Percentiles rank a stretch among this genome's conserved stretches.
Evolutionary conservation across 176 grass and related monocot species (phyloP).

Genomic region (Eragrostis curvula): DNA sequence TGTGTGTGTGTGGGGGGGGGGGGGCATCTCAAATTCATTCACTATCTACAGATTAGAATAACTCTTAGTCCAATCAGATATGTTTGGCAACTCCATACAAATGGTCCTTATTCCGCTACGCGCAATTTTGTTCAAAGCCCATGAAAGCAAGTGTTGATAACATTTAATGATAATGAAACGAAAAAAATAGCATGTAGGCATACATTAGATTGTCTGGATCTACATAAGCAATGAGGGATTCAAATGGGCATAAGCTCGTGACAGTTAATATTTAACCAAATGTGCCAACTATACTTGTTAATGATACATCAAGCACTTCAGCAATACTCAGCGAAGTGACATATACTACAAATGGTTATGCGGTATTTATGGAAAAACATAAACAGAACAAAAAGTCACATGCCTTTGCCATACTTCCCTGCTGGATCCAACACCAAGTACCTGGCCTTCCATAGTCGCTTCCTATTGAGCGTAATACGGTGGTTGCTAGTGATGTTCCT

Average conservation of each 20-base stretch:
- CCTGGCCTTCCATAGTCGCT: slow-evolving; percentile 78
- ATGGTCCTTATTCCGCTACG: neutral
- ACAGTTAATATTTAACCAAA: slow-evolving; percentile 14
- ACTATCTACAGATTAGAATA: neutral
- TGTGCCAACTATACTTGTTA: neutral
- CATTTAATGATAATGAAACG: slow-evolving; percentile 14
- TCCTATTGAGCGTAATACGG: slow-evolving; percentile 82
- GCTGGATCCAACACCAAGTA: slow-evolving; percentile 91
- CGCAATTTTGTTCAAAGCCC: neutral
- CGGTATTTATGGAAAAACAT: neutral
- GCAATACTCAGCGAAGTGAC: neutral
- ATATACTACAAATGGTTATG: neutral
- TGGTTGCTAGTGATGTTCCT: slow-evolving; percentile 87
- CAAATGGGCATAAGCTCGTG: neutral
- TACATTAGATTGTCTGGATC: neutral
- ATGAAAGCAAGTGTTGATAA: slow-evolving; percentile 1
- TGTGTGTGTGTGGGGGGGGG: too few relatives aligned
- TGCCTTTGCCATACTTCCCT: slow-evolving; percentile 79
- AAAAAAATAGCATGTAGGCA: neutral
- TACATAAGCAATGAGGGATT: neutral
- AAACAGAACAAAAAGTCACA: slow-evolving; percentile 29
- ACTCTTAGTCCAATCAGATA: slow-evolving; percentile 20
- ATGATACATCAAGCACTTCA: neutral
- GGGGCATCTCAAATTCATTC: neutral
- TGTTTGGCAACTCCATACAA: neutral